A percentile compares a stretch with the other conserved stretches of the same genome.
Conservation (phyloP, 441 rosid species). For the Manihot esculenta region DNA sequence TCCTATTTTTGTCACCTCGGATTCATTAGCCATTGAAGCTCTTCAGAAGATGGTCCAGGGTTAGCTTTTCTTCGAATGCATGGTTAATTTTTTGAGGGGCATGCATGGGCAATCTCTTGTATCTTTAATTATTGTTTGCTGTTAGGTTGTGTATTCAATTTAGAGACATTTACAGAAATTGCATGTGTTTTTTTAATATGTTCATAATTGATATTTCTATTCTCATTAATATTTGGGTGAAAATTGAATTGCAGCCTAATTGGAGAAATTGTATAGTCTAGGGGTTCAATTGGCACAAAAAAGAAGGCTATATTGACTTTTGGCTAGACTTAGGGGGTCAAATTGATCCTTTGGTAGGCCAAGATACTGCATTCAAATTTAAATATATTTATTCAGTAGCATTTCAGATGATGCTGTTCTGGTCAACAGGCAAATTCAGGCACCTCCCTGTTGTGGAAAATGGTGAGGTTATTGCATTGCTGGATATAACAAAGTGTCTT, state of each 20-base stretch:
- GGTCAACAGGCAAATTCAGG: slow-evolving; percentile 69
- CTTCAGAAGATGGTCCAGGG: slow-evolving; percentile 98
- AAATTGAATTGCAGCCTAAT: no score
- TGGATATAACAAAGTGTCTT: slow-evolving; percentile 90
- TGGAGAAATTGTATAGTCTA: no score
- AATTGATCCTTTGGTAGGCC: no score
- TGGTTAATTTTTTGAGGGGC: background rate
- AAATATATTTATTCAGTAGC: background rate
- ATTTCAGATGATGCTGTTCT: slow-evolving; percentile 16
- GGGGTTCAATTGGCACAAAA: no score
- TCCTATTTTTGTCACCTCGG: slow-evolving; percentile 80
- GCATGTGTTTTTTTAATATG: background rate
- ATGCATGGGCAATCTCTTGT: background rate
- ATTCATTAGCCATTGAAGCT: slow-evolving; percentile 87
- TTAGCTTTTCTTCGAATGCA: slow-evolving; percentile 28
- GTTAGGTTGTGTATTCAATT: background rate
- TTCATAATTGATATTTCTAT: background rate
- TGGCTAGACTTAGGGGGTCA: no score
- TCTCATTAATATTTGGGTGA: background rate
- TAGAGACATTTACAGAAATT: background rate
- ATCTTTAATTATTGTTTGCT: background rate
- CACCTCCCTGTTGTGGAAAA: slow-evolving; percentile 97
- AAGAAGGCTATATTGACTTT: no score
- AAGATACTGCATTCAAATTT: slow-evolving; percentile 6
- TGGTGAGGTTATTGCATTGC: slow-evolving; percentile 92